Evolutionary conservation across 2,329 filamentous ascomycete genomes (phyloP), one percentile per base, ranked within the genome.

Genomic region (Trichoderma endophyticum): DNA sequence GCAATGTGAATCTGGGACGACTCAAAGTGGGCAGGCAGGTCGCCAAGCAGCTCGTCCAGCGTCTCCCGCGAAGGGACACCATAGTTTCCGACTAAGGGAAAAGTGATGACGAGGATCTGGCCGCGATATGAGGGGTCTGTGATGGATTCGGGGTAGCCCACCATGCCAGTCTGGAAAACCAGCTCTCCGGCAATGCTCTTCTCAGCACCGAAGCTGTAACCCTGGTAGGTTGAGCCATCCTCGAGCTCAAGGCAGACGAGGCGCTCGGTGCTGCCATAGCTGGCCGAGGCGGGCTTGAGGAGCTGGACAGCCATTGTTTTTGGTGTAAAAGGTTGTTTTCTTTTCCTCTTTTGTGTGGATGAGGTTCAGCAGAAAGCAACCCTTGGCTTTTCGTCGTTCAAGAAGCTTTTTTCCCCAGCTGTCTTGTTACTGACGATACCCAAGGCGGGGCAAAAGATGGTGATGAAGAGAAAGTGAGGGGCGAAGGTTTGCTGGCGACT

Each of bases 161-260:
- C 96, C 95, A 98, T 97, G 83, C 96, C 96, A 72, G 96, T 99
- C 88, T 98, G 95, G 86, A 99, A 99, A 84, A 99, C 96, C 81
- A 99, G 88, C 87, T 99, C 96, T 82, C 96, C 96, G 76, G 95
- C 93, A 79, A 97, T 90, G 85, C 93, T 97, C 88, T 95, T 97
- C 80, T 93, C 88, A 75, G 95, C 95, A 83, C 96, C 96, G 81
- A 99, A 99, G 88, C 94, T 97, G 86, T 93, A 94, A 77, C 96
- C 96, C 81, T 97, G 93, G 87, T 94, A 97, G 80, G 94, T 89
- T 72, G 92, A 90, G 83, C 95, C 94, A 86, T 98, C 95, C 83
- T 96, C 88, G 77, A 99, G 91, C 86, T 99, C 95, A 76, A 99
- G 92, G 81, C 92, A 92, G 84, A 97, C 88, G 79, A 93, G 86